phyloP scores from a whole-genome alignment of 306 rosid species.

The apple (Malus domestica) region ASM211411v1 NC_041803.1:8804501-8805000 shows the following conservation, averaged over 20 bases:
- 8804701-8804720: too few species aligned
- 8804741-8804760: too few species aligned
- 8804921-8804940: not conserved
- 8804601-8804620: constrained; percentile 14
- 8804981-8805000: not conserved
- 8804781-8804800: too few species aligned
- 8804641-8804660: constrained; percentile 2
- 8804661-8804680: constrained; percentile 7
- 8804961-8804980: not conserved
- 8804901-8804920: not conserved
- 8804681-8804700: too few species aligned
- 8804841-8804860: constrained; percentile 96
- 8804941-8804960: not conserved
- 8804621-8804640: constrained; percentile 6
- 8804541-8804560: not conserved
- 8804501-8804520: not conserved
- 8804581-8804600: not conserved
- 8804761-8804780: too few species aligned
- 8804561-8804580: not conserved
- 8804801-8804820: constrained; percentile 84
- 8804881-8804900: constrained; percentile 67
- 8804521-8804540: not conserved
- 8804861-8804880: constrained; percentile 86
- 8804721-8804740: too few species aligned
- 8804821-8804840: constrained; percentile 90